Percentiles rank a stretch among this genome's conserved stretches.
Conservation (phyloP, 495 filamentous ascomycete genomes). For the Oidiodendron maius region DNA sequence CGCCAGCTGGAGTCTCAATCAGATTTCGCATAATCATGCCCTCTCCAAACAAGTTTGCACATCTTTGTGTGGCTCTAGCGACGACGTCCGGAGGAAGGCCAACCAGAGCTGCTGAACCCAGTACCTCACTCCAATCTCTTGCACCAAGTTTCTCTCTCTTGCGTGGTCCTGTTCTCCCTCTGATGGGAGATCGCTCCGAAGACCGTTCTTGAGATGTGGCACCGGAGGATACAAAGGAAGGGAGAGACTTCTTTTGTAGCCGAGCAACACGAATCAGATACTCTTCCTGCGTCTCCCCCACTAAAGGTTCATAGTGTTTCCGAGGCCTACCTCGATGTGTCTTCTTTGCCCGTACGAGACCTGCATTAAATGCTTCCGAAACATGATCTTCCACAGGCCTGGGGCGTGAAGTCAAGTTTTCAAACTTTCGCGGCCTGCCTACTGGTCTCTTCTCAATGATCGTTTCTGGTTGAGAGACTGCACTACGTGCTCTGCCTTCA, state of each 20-base stretch:
- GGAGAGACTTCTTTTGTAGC: slow-evolving; percentile 23
- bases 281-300: slow-evolving; percentile 38
- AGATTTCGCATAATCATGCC: slow-evolving; percentile 55
- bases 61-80: slow-evolving; percentile 59
- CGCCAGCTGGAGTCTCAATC: slow-evolving; percentile 31
- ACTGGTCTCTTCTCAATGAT: slow-evolving; percentile 5
- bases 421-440: slow-evolving; percentile 21
- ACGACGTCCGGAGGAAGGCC: slow-evolving; percentile 59
- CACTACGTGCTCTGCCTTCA: neutral
- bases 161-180: neutral
- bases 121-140: slow-evolving; percentile 76
- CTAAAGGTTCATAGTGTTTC: slow-evolving; percentile 30
- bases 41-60: slow-evolving; percentile 63
- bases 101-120: slow-evolving; percentile 65
- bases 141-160: slow-evolving; percentile 30
- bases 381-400: neutral
- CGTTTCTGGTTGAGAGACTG: neutral
- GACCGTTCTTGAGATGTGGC: neutral
- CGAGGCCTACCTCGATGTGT: slow-evolving; percentile 27
- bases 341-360: slow-evolving; percentile 11
- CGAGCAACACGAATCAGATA: slow-evolving; percentile 35
- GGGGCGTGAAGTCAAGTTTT: slow-evolving; percentile 6
- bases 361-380: neutral
- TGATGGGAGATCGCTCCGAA: neutral
- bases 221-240: slow-evolving; percentile 11